Evolutionary conservation across 148 eudicot genomes (phyloP), one percentile per base, ranked within the genome.

Genomic region (Bassia scoparia): DNA sequence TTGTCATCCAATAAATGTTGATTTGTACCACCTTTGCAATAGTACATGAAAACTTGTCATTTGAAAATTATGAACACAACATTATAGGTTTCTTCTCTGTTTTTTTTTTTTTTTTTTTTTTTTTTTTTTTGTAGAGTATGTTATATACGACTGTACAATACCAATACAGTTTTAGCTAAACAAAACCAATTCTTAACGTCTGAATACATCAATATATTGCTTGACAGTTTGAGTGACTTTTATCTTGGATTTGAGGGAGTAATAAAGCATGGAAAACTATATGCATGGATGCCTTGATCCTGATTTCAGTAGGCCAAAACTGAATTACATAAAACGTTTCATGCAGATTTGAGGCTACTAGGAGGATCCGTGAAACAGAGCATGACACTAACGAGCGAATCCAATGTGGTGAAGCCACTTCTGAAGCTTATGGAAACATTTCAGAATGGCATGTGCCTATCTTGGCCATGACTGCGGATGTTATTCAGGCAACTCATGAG

Each of bases 391-490:
- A 84, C 69, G 70, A 75, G 18, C 68, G 70, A 44, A 79, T 83
- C 76, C 74, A 72, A 63, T 64, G 30, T 17, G 90, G 89, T 38
- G 87, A 87, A 71, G 73, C 61, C 44, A 75, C 73, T 0, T 52
- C 44, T 7, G 89, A 84, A 58, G 82, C 81, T 61, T 77, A 80
- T 30, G 81, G 70, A 67, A 81, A 83, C 65, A 74, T 68, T 29
- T 79, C 88, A 66, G 78, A 75, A 43, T 89, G 97, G 95, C 96
- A 88, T 46, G 88, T 95, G 2, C 96, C 97, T 17, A 91, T 95
- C 60, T 70, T 95, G 71, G 97, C 98, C 59, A 95, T 95, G 98
- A 95, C 98, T 5, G 98, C 98, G 37, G 98, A 95, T 46, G 97
- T 95, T 27, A 89, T 95, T 67, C 98, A 95, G 76, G 97, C 98